Evolutionary conservation across 495 filamentous ascomycete species (phyloP), one percentile per base, ranked within the genome.

Genomic region (Penicillium nucicola): DNA sequence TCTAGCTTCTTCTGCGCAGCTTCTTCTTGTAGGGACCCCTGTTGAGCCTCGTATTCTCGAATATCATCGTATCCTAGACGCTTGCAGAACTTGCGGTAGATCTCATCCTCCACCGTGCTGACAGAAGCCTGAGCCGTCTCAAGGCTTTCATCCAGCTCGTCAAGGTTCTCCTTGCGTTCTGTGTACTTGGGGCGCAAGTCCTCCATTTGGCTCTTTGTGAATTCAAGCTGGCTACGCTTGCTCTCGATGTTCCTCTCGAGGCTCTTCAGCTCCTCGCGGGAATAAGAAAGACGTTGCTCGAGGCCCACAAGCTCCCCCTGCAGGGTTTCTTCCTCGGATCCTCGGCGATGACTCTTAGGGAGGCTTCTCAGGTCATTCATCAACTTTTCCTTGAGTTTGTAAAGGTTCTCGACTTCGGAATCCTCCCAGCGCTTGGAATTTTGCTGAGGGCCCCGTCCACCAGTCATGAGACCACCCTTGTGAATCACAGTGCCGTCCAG

Each of bases 391-490:
- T 81, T 80, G 18, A 85, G 57, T 50, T 81, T 84, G 53, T 84
- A 76, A 14, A 96, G 77, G 56, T 88, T 87, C 48, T 93, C 88
- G 11, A 97, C 80, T 52, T 96, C 91, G 6, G 86, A 80, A 54
- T 95, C 91, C 58, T 95, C 91, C 77, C 92, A 97, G 30, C 88
- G 82, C 32, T 91, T 86, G 48, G 87, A 85, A 34, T 80, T 82
- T 35, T 86, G 83, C 62, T 84, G 86, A 15, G 82, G 82, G 14
- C 88, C 83, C 30, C 88, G 84, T 52, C 93, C 93, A 77, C 93
- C 93, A 18, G 93, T 97, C 90, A 99, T 97, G 34, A 90, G 78
- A 62, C 93, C 95, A n/a, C 87, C 90, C 63, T 97, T 96, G 69
- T 97, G 91, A 47, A 97, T 96, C 30, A 97, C 88, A 23, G 83